Evolutionary conservation across 192 early-diverging fungal genomes (phyloP).

Genomic region (Coemansia sp.): DNA sequence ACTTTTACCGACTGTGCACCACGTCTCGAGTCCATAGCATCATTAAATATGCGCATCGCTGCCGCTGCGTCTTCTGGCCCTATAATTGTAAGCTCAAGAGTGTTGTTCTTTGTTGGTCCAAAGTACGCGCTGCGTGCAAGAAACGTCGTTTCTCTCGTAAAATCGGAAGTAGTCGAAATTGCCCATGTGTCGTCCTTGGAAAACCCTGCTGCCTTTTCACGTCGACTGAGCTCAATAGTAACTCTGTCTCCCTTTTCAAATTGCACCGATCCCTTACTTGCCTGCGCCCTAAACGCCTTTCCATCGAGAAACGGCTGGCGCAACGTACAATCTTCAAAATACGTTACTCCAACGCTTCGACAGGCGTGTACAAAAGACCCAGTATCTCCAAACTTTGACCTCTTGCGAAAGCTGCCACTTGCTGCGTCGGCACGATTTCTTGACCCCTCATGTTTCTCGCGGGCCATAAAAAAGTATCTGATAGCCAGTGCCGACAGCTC

Average conservation of each 20-base stretch:
- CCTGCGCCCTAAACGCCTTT: conserved; percentile 30
- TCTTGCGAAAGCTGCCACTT: background rate
- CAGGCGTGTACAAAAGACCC: conserved; percentile 22
- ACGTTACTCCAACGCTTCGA: conserved; percentile 32
- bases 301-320: conserved; percentile 41
- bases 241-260: conserved; percentile 35
- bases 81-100: conserved; percentile 40
- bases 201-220: conserved; percentile 41
- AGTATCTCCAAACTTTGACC: background rate
- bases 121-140: conserved; percentile 49
- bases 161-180: conserved; percentile 28
- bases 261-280: conserved; percentile 8
- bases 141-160: conserved; percentile 30
- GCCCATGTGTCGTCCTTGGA: conserved; percentile 52
- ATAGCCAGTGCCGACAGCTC: conserved; percentile 42
- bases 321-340: conserved; percentile 38
- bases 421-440: background rate
- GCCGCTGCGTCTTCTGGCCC: conserved; percentile 41
- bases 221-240: conserved; percentile 32
- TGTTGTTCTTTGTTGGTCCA: conserved; percentile 49
- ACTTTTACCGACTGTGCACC: conserved; percentile 1
- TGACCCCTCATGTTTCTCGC: conserved; percentile 20
- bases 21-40: background rate
- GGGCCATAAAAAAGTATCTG: conserved; percentile 49
- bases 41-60: conserved; percentile 28